A percentile compares a stretch with the other conserved stretches of the same genome.
phyloP scores from a whole-genome alignment of 768 basidiomycete species.

The Tylopilus vinaceipallidus region DNA sequence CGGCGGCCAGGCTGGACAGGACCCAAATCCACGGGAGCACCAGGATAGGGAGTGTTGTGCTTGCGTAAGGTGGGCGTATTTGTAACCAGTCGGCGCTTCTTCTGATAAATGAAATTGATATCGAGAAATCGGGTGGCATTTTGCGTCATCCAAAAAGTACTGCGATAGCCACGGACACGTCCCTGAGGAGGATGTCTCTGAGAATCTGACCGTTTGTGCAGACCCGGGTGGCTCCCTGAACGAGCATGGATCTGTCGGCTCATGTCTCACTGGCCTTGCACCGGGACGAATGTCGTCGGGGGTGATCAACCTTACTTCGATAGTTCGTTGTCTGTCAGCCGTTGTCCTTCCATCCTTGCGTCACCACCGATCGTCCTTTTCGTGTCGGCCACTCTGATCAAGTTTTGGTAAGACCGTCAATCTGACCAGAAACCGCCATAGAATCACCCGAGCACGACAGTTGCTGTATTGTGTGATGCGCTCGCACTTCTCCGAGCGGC shows the following conservation, averaged over 20 bases:
- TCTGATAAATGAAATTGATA: slow-evolving; percentile 28
- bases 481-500: slow-evolving; percentile 6
- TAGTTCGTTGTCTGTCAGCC: slow-evolving; percentile 18
- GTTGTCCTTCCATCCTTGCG: slow-evolving; percentile 5
- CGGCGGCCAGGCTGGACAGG: background rate
- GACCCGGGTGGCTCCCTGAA: slow-evolving; percentile 11
- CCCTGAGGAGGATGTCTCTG: slow-evolving; percentile 25
- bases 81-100: slow-evolving; percentile 18
- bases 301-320: slow-evolving; percentile 7
- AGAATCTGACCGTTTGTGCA: slow-evolving; percentile 13
- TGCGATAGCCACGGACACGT: slow-evolving; percentile 22
- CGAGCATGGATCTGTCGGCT: slow-evolving; percentile 3
- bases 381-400: background rate
- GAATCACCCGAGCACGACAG: slow-evolving; percentile 4
- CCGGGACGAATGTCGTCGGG: background rate
- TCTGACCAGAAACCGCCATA: slow-evolving; percentile 6
- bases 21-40: slow-evolving; percentile 4
- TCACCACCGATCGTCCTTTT: slow-evolving; percentile 10
- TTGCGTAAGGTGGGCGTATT: slow-evolving; percentile 25
- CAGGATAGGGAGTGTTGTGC: background rate
- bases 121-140: slow-evolving; percentile 9
- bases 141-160: slow-evolving; percentile 12
- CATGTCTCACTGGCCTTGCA: background rate
- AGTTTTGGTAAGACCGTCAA: slow-evolving; percentile 16
- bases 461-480: slow-evolving; percentile 14